phyloP scores from a whole-genome alignment of 179 eudicot genomes.

The Gypsophila paniculata region DNA sequence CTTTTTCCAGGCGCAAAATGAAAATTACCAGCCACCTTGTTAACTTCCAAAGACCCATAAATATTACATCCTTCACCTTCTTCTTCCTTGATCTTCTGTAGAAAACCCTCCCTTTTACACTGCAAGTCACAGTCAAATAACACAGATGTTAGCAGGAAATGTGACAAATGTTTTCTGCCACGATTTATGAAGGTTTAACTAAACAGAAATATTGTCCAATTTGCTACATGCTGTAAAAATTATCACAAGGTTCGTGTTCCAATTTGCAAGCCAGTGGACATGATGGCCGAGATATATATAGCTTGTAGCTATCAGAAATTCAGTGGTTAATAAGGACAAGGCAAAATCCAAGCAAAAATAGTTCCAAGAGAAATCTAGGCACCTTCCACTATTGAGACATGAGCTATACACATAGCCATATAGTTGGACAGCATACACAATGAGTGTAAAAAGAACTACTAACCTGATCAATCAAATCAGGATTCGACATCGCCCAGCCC shows the following conservation, averaged over 20 bases:
- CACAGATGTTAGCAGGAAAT: conserved; percentile 19
- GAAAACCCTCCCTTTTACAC: conserved; percentile 97
- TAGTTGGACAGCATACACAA: background rate
- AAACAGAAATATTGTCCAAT: background rate
- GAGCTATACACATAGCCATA: background rate
- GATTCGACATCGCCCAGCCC: conserved; percentile 89
- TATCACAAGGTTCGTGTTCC: background rate
- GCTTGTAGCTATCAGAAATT: background rate
- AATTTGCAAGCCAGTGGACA: background rate
- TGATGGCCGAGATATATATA: background rate
- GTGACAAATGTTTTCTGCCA: background rate
- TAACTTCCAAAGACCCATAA: conserved; percentile 87
- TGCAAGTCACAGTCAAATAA: conserved; percentile 27
- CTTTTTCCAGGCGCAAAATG: conserved; percentile 93
- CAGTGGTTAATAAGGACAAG: background rate
- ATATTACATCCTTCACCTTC: conserved; percentile 98
- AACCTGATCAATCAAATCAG: conserved; percentile 95
- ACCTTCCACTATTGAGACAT: too few relatives aligned
- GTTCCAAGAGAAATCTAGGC: conserved; percentile 1
- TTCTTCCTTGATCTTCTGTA: conserved; percentile 80
- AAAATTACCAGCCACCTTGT: conserved; percentile 96
- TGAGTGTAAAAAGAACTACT: background rate
- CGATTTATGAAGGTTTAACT: conserved; percentile 4
- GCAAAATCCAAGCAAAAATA: background rate
- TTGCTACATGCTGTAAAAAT: background rate